phyloP scores from a whole-genome alignment of 305 asterid species.

The Ajuga reptans region DNA sequence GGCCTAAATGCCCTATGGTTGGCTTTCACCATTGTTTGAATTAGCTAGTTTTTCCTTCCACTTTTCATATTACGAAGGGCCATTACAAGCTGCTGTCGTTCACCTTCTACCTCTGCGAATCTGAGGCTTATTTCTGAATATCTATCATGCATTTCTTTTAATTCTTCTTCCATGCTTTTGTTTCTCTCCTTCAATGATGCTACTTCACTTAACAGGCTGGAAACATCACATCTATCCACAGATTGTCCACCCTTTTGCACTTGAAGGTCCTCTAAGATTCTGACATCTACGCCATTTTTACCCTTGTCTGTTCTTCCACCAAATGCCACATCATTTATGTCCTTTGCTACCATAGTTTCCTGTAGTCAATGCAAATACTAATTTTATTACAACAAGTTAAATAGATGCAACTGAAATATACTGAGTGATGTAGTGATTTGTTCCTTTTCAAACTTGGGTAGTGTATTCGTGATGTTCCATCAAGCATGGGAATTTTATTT shows the following conservation, averaged over 20 bases:
- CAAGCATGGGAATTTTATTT: not conserved
- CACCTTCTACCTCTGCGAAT: slow-evolving; percentile 98
- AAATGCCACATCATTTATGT: not conserved
- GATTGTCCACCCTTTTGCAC: slow-evolving; percentile 23
- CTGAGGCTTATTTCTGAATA: slow-evolving; percentile 91
- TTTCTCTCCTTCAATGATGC: slow-evolving; percentile 58
- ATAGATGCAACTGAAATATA: slow-evolving; percentile 14
- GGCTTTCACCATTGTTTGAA: slow-evolving; percentile 19
- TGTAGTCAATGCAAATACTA: slow-evolving; percentile 27
- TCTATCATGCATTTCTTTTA: slow-evolving; percentile 82
- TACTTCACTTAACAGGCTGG: slow-evolving; percentile 48
- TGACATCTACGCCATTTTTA: slow-evolving; percentile 4
- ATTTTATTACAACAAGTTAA: slow-evolving; percentile 14
- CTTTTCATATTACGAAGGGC: slow-evolving; percentile 64
- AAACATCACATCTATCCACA: slow-evolving; percentile 28
- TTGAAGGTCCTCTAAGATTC: slow-evolving; percentile 22
- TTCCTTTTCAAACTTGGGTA: slow-evolving; percentile 10
- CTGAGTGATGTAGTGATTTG: not conserved
- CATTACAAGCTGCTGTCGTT: slow-evolving; percentile 94
- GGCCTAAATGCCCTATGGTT: slow-evolving; percentile 20
- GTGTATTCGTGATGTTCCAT: not conserved
- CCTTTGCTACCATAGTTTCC: slow-evolving; percentile 30
- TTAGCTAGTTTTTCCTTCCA: slow-evolving; percentile 65
- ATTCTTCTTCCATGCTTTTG: slow-evolving; percentile 60
- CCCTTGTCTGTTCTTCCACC: slow-evolving; percentile 20